phyloP scores from a whole-genome alignment of 441 rosid species.

The Euphorbia schlechtendalii region DNA sequence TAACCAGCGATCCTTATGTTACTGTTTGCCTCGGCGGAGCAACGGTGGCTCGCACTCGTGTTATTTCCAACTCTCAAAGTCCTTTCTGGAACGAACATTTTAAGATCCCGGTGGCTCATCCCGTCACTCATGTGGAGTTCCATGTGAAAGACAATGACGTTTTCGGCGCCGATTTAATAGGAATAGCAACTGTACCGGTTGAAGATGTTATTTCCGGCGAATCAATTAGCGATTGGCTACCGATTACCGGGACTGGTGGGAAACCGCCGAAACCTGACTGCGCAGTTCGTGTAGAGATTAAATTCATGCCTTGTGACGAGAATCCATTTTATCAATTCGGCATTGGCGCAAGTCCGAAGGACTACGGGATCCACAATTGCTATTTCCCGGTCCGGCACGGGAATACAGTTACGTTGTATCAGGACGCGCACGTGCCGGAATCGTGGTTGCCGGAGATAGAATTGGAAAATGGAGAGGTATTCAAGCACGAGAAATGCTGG shows the following conservation, averaged over 20 bases:
- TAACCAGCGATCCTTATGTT: constrained; percentile 91
- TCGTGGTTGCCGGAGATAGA: constrained; percentile 40
- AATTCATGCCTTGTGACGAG: constrained; percentile 40
- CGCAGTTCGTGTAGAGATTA: constrained; percentile 51
- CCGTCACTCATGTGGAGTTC: constrained; percentile 49
- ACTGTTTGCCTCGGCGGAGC: constrained; percentile 62
- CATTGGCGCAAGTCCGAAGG: constrained; percentile 28
- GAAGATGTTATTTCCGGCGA: constrained; percentile 36
- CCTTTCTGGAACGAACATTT: constrained; percentile 75
- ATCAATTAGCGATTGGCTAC: constrained; percentile 55
- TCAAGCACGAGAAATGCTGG: constrained; percentile 58
- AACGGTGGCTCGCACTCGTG: constrained; percentile 77
- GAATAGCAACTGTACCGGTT: constrained; percentile 45
- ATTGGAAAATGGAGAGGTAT: constrained; percentile 47
- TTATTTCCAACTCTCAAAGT: constrained; percentile 50
- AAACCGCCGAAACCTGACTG: constrained; percentile 62
- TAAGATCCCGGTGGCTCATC: constrained; percentile 65
- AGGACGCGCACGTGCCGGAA: constrained; percentile 66
- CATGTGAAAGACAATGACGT: constrained; percentile 67
- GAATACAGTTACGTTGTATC: constrained; percentile 57
- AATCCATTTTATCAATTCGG: constrained; percentile 40
- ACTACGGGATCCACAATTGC: constrained; percentile 38
- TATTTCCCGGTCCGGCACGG: constrained; percentile 68
- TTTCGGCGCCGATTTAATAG: constrained; percentile 75
- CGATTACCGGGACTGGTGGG: constrained; percentile 38